Evolutionary conservation across 352 stramenopile species (phyloP).

Genomic region (Phytophthora cactorum): DNA sequence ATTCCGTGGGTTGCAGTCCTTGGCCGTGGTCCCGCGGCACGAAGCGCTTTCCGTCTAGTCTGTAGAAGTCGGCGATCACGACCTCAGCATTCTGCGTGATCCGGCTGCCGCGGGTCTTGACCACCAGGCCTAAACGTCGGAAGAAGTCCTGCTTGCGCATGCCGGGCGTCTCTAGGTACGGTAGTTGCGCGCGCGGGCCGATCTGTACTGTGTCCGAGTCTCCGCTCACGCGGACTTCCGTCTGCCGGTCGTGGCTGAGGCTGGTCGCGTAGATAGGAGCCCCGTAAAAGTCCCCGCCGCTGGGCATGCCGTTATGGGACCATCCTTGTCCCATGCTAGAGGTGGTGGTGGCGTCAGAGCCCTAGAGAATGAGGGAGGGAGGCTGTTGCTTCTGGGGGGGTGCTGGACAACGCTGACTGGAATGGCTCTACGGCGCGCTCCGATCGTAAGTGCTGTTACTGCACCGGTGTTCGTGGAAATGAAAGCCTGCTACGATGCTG

Average conservation of each 20-base stretch:
- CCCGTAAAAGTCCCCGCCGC: constrained; percentile 82
- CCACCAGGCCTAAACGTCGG: constrained; percentile 76
- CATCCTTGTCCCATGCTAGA: constrained; percentile 64
- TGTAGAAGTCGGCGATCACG: constrained; percentile 81
- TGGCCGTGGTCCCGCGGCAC: constrained; percentile 76
- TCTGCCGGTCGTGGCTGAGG: constrained; percentile 87
- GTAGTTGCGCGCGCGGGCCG: constrained; percentile 67
- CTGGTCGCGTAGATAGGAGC: constrained; percentile 85
- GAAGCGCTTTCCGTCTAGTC: constrained; percentile 80
- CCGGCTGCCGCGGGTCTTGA: constrained; percentile 85
- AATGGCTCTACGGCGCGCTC: neutral
- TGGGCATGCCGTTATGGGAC: constrained; percentile 63
- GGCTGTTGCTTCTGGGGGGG: neutral
- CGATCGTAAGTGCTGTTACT: neutral
- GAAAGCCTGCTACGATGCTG: constrained; percentile 14
- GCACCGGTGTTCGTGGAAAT: constrained; percentile 25
- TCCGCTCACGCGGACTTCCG: constrained; percentile 75
- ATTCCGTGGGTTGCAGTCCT: constrained; percentile 63
- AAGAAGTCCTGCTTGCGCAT: constrained; percentile 80
- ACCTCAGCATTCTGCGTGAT: constrained; percentile 88
- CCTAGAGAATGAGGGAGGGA: neutral
- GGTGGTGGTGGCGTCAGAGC: constrained; percentile 18
- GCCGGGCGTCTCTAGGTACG: constrained; percentile 64
- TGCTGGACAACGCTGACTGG: neutral
- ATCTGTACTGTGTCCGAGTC: constrained; percentile 73